phyloP scores from a whole-genome alignment of 2,329 filamentous ascomycete genomes.

The Saccharata proteae region DNA sequence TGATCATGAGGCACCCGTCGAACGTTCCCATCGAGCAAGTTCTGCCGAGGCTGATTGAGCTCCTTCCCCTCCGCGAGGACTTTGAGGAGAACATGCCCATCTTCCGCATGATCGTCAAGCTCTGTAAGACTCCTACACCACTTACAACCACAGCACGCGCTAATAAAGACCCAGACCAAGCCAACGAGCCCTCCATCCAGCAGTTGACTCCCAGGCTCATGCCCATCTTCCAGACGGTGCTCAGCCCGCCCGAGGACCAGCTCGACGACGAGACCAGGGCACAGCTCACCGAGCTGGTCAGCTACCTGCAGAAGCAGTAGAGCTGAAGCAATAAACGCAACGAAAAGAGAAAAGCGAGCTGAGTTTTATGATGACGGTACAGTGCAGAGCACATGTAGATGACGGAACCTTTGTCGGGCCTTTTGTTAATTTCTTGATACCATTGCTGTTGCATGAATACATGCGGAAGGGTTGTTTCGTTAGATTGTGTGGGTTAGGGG shows the following conservation, averaged over 20 bases:
- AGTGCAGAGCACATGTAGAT: slow-evolving; percentile 1
- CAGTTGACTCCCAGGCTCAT: slow-evolving; percentile 58
- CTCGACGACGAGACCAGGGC: slow-evolving; percentile 58
- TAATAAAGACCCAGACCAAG: slow-evolving; percentile 40
- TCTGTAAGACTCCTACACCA: too few species aligned
- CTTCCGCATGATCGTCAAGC: slow-evolving; percentile 76
- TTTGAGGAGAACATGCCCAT: slow-evolving; percentile 94
- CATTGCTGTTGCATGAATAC: slow-evolving; percentile 6
- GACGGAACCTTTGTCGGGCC: slow-evolving; percentile 5
- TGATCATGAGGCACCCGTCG: slow-evolving; percentile 84
- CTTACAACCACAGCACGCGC: not conserved
- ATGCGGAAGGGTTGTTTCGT: slow-evolving; percentile 3
- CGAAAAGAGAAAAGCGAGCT: too few species aligned
- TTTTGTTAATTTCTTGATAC: slow-evolving; percentile 9
- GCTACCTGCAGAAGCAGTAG: slow-evolving; percentile 31
- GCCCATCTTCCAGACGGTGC: slow-evolving; percentile 59
- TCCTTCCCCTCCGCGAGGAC: slow-evolving; percentile 82
- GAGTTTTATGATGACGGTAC: too few species aligned
- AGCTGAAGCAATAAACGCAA: not conserved
- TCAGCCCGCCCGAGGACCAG: slow-evolving; percentile 61
- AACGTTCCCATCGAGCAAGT: slow-evolving; percentile 70
- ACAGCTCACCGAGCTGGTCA: slow-evolving; percentile 53
- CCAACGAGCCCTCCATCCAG: slow-evolving; percentile 56
- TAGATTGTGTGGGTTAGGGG: too few species aligned
- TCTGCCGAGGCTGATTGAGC: slow-evolving; percentile 63